Base-by-base conservation (phyloP, 805 yeast genomes). In the Grigorovia jiainica region DNA sequence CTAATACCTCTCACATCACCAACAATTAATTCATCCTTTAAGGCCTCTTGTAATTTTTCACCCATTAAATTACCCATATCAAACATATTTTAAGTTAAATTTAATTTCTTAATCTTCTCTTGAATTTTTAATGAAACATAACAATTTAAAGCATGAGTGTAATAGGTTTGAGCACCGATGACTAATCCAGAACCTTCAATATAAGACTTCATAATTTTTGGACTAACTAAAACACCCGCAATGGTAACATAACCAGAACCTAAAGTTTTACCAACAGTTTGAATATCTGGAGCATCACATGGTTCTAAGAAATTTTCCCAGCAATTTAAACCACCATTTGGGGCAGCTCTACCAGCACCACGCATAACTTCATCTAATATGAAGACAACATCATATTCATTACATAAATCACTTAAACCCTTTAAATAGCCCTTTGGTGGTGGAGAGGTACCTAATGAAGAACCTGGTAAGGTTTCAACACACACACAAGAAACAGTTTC, bases 1-100 rank as follows among this genome's bases (percentile, higher is more conserved):
- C 82, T 83, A 43, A 74, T 63, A 42, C 84, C 84, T 59, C 84
- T 69, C 30, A 78, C 70, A 49, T 78, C 78, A 44, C 81, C 83
- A 18, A 68, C 76, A 40, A 68, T 63, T 40, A 58, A 59, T 44
- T 53, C 54, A 35, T 61, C 61, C 37, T 61, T 60, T 16, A 71
- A 48, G 32, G 58, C 56, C 24, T 58, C 58, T 44, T 59, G 56
- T 38, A 74, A 57, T 47, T 54, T 58, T 16, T 49, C 51, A 46
- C 67, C 74, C 50, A 74, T 47, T 45, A 67, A 57, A 42, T 52
- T 63, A 45, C 79, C 79, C 51, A 54, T 61, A 37, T 60, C 57
- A 48, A 63, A 60, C 35, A 71, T 67, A 54, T 73, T 73, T 39
- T 61, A 66, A 38, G 72, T 60, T 40, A 66, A 48, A 7, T 50